Base-by-base conservation (phyloP, 1,139 yeast species). In the Yamadazyma buinensis region DNA sequence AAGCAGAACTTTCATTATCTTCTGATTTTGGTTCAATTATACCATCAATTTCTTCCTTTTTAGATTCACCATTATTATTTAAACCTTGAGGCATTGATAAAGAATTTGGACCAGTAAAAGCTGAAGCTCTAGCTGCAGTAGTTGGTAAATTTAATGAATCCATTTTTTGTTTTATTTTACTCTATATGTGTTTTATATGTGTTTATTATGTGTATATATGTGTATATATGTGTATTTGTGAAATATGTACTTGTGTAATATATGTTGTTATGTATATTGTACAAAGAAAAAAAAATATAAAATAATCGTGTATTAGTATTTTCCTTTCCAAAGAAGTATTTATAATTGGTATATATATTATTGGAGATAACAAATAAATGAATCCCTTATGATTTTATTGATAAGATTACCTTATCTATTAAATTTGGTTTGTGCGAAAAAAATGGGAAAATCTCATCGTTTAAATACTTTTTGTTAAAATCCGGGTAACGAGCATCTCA, bases 111-210 rank as follows among this genome's bases (percentile, higher is more conserved):
- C 84, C 82, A 36, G 84, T 79, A 55, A 83, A 84, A 28, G 80
- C 84, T 55, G 77, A 78, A 10, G 92, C 92, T 54, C 79, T 79
- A 12, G 85, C 86, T n/a, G 92, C 87, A 22, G 85, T 82, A 18
- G 84, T 80, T 39, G 92, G 92, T 47, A 81, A 73, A 46, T 82
- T 78, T 43, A 82, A 71, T 26, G 90, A 78, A 54, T 83, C 88
- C 90, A 82, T 82, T 7, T 17, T 5, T n/a, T n/a, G n/a, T n/a
- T n/a, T n/a, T n/a, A n/a, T n/a, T n/a, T n/a, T n/a, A n/a, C n/a
- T n/a, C n/a, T n/a, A n/a, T n/a, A n/a, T n/a, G n/a, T n/a, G 4
- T 13, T 27, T 21, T 21, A 5, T 5, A 21, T 11, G 23, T 10
- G 23, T 10, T 21, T 11, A 21, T 5, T 21, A 8, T 21, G 10